Base-by-base conservation (phyloP, 495 filamentous ascomycete genomes). In the Neurospora sp. region DNA sequence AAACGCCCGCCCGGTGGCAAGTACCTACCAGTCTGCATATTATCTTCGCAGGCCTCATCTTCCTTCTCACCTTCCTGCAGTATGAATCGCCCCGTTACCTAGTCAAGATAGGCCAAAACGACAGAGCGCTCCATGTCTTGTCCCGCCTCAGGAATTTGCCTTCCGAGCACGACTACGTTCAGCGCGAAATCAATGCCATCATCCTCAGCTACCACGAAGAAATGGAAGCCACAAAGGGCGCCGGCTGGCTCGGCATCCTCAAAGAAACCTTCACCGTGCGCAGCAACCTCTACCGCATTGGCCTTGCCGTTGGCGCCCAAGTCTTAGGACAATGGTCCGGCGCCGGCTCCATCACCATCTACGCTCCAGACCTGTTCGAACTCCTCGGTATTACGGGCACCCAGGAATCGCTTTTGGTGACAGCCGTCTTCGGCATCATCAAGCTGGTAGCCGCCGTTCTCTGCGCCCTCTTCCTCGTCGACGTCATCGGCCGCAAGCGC, bases 381-480 rank as follows among this genome's bases (percentile, higher is more conserved):
- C 81, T 92, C 37, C 84, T 93, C 18, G 91, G 90, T 20, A 85
- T 89, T 70, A 86, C 84, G 0, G 89, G 90, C 18, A 83, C 83
- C 61, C 87, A 88, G 59, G 88, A 91, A 74, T 86, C 85, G 39
- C 85, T 92, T 3, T 85, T 92, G 44, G 86, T 90, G 22, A 92
- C 89, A 8, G 91, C 87, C 18, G 85, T 93, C 39, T 92, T 92
- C 70, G 91, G 91, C 42, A 85, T 93, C 73, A 81, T 92, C 77
- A 93, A 93, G 73, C 85, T 93, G 71, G 78, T 87, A 9, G 86
- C 90, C 0, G 86, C 90, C 20, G 75, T 92, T 35, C 61, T 88
- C 48, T 92, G 90, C 76, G 89, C 90, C 9, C 82, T 92, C 14
- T 92, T 93, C 84, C 84, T 94, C 20, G 89, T 94, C 74, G 91